A percentile compares a stretch with the other conserved stretches of the same genome.
Conservation (phyloP, 106 monocot species). For the Acorus calamus region DNA sequence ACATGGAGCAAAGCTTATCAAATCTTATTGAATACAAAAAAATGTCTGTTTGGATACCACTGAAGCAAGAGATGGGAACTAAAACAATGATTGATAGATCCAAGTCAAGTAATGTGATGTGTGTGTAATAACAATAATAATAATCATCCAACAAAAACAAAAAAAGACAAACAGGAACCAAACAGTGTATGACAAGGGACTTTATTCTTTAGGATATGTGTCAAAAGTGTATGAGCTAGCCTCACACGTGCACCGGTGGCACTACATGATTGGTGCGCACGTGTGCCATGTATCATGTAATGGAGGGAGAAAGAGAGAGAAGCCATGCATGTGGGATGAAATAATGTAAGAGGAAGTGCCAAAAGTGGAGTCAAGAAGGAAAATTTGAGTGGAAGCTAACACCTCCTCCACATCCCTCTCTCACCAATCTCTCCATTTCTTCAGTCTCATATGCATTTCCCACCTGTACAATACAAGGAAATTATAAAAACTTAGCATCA, state of each 20-base stretch:
- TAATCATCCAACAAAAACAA: too few relatives aligned
- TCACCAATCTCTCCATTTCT: constrained; percentile 16
- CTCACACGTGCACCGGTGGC: constrained; percentile 1
- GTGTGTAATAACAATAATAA: too few relatives aligned
- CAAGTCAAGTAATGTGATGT: too few relatives aligned
- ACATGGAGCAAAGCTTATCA: too few relatives aligned
- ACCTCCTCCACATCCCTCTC: constrained; percentile 15
- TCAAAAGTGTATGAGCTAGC: background rate
- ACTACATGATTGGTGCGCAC: constrained; percentile 4
- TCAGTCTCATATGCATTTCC: constrained; percentile 9
- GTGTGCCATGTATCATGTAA: constrained; percentile 9
- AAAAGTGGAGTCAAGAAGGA: constrained; percentile 8
- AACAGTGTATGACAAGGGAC: too few relatives aligned
- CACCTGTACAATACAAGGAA: constrained; percentile 8
- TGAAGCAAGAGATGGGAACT: too few relatives aligned
- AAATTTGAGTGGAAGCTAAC: constrained; percentile 15
- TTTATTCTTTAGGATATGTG: too few relatives aligned
- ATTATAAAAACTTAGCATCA: too few relatives aligned
- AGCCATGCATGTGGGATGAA: constrained; percentile 2
- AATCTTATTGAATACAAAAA: too few relatives aligned
- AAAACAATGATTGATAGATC: too few relatives aligned
- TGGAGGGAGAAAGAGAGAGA: background rate
- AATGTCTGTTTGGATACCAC: too few relatives aligned
- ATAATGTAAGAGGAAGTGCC: background rate
- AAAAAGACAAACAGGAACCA: too few relatives aligned